Base-by-base conservation (phyloP, 2,329 filamentous ascomycete genomes). In the Penicillium sp. region DNA sequence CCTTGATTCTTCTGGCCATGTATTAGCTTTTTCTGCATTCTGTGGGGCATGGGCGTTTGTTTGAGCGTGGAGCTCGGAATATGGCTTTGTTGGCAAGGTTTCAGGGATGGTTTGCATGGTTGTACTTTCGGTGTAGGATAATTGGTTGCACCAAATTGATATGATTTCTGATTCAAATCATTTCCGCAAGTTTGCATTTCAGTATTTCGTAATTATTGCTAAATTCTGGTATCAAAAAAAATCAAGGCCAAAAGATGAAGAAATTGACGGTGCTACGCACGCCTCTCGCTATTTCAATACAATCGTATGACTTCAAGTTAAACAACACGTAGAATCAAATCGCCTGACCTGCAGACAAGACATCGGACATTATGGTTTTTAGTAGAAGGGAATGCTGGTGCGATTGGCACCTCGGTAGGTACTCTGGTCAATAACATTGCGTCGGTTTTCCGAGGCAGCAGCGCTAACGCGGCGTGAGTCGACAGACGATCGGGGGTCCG, bases 351-450 rank as follows among this genome's bases (percentile, higher is more conserved):
- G 63, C 63, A 65, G 63, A 62, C 58, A 30, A 44, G 13, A 35
- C 10, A 6, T 14, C 5, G 31, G 5, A 46, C 10, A 50, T 25
- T 22, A 13, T 48, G 24, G 8, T 2, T 28, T n/a, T 42, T 45
- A 62, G 42, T 61, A 54, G 18, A 63, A 60, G 22, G 50, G 38
- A 44, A 65, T 42, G 43, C 67, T 67, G 6, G 66, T 70, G 14
- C 68, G 63, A 44, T 67, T 65, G 4, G 63, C 58, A 5, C 68
- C 68, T 1, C 68, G 56, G 36, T 70, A 70, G 6, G 61, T 67
- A 40, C 57, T 62, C 30, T 50, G 48, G 30, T 65, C 57, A 47
- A 59, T 45, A 0, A 61, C 42, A 51, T 59, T 60, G 5, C 50
- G 49, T 5, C 50, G 45, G 5, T 51, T 42, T 11, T 55, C 57